These are phyloP conservation scores for Basipetospora chlamydospora DNA, from an alignment of 2,329 filamentous ascomycete genomes.

Conservation along the genomic window DNA sequence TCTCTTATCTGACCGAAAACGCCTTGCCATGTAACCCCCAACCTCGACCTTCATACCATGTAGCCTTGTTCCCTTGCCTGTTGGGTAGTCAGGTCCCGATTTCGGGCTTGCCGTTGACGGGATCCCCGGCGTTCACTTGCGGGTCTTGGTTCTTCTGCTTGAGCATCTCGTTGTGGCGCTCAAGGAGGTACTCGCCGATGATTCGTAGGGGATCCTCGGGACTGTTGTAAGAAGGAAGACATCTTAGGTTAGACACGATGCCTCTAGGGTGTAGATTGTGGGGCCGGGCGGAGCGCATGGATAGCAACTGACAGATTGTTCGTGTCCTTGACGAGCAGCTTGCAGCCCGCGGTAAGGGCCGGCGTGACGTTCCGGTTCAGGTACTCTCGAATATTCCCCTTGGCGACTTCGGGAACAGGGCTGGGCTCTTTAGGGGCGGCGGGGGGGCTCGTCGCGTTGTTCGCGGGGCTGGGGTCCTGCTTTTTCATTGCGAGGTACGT, in stretches of 20 bases:
- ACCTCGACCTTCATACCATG: too few species aligned
- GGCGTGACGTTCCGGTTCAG: slow-evolving; percentile 1
- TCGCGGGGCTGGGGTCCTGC: too few species aligned
- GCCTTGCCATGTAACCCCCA: too few species aligned
- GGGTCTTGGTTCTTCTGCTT: not conserved
- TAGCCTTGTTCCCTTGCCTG: too few species aligned
- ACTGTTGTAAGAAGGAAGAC: slow-evolving; percentile 18
- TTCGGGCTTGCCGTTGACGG: not conserved
- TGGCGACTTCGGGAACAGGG: not conserved
- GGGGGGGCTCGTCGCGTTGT: too few species aligned
- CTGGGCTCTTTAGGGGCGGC: not conserved
- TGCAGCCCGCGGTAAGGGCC: slow-evolving; percentile 1
- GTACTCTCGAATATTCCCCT: slow-evolving; percentile 1
- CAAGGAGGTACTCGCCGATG: slow-evolving; percentile 55
- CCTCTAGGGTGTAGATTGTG: too few species aligned
- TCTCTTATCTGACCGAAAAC: not conserved
- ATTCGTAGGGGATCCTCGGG: slow-evolving; percentile 54
- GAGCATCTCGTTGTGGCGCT: slow-evolving; percentile 35
- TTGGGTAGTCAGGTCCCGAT: too few species aligned
- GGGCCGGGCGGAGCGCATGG: too few species aligned
- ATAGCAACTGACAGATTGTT: slow-evolving; percentile 1
- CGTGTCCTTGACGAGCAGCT: not conserved
- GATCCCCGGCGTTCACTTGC: too few species aligned
- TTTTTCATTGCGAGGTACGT: too few species aligned
- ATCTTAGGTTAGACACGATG: too few species aligned